Percentiles rank a stretch among this genome's conserved stretches.
Evolutionary conservation across 306 rosid species (phyloP).

Genomic region (Lithocarpus polystachyus): DNA sequence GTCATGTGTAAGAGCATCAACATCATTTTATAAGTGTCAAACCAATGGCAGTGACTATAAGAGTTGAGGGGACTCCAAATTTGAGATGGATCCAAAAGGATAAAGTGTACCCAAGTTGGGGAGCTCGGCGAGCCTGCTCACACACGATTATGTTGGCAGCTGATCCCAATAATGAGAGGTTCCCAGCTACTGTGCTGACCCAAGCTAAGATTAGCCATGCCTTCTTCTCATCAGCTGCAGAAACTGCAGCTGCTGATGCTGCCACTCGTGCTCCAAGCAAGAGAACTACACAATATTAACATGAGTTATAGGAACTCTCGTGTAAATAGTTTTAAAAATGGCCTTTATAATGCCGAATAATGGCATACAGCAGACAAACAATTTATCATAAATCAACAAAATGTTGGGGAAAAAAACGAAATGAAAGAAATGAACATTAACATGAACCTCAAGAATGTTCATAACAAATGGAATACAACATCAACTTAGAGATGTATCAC

Average conservation of each 20-base stretch:
- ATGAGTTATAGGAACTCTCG: no score
- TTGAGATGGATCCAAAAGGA: conserved; percentile 88
- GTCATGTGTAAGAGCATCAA: background rate
- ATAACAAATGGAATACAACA: no score
- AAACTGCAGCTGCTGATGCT: conserved; percentile 44
- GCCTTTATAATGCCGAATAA: no score
- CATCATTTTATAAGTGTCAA: conserved; percentile 64
- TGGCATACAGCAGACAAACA: no score
- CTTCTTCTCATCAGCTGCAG: conserved; percentile 45
- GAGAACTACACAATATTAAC: conserved; percentile 43
- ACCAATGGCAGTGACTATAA: conserved; percentile 74
- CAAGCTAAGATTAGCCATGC: conserved; percentile 92
- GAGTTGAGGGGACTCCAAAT: conserved; percentile 83
- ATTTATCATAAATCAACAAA: no score
- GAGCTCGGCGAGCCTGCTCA: conserved; percentile 79
- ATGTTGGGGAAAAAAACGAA: no score
- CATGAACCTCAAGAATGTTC: no score
- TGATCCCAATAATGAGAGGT: conserved; percentile 74
- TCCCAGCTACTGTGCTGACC: conserved; percentile 87
- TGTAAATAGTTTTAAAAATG: no score
- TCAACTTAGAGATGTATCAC: background rate
- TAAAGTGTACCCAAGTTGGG: conserved; percentile 56
- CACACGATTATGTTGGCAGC: conserved; percentile 92
- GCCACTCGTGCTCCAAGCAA: conserved; percentile 83
- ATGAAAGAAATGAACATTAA: no score